These are phyloP conservation scores for Carex sylvatica DNA, from an alignment of 202 grass and related monocot species.

Conservation along the genomic window DNA sequence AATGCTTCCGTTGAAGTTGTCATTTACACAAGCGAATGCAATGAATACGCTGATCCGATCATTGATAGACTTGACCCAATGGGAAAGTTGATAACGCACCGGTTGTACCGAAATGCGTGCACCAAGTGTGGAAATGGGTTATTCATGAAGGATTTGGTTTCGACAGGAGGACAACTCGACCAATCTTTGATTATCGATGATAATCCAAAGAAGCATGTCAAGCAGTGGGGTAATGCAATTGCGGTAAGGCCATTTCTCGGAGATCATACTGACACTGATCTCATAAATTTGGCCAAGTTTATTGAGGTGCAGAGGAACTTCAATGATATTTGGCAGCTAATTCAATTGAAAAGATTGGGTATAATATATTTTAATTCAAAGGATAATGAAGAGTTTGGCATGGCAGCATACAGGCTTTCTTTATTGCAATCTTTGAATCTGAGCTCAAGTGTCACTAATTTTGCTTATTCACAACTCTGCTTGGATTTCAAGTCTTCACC, in stretches of 20 bases:
- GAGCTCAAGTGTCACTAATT: not conserved
- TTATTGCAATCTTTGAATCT: not conserved
- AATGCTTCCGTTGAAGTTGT: not conserved
- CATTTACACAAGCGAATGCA: not conserved
- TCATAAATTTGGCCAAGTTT: not conserved
- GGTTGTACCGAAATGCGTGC: not conserved
- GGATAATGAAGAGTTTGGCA: not conserved
- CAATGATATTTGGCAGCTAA: slow-evolving; percentile 12
- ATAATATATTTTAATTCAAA: not conserved
- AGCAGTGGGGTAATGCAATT: slow-evolving; percentile 8
- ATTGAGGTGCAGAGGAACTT: not conserved
- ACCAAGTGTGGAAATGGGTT: not conserved
- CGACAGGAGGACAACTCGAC: not conserved
- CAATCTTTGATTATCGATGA: slow-evolving; percentile 5
- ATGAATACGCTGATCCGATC: not conserved
- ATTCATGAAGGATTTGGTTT: not conserved
- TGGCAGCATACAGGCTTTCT: not conserved
- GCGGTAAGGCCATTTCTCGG: not conserved
- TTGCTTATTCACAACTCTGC: slow-evolving; percentile 4
- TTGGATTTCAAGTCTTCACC: not conserved
- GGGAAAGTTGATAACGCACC: not conserved
- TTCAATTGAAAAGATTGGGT: slow-evolving; percentile 1
- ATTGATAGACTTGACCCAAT: not conserved
- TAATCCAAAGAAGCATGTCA: not conserved
- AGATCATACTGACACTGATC: not conserved